Conservation (phyloP, 2,329 filamentous ascomycete species). For the Aspergillus candidus region DNA sequence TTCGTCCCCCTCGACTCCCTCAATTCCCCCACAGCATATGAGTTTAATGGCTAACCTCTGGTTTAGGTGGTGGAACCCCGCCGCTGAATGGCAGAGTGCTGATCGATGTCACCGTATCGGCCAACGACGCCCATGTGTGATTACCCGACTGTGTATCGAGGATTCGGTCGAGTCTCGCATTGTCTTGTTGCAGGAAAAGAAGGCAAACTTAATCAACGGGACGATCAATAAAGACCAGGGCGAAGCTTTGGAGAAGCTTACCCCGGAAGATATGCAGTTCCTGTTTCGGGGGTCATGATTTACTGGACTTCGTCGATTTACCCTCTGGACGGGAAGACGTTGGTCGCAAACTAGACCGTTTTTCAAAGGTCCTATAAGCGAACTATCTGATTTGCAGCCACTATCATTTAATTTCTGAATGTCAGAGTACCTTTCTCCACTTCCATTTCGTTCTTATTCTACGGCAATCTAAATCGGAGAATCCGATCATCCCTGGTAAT, state of each 20-base stretch:
- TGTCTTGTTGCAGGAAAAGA: constrained; percentile 95
- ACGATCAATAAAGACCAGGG: constrained; percentile 87
- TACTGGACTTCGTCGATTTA: no score
- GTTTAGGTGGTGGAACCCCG: constrained; percentile 94
- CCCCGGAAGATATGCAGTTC: constrained; percentile 89
- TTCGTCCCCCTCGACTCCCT: constrained; percentile 47
- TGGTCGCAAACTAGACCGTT: no score
- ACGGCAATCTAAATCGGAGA: no score
- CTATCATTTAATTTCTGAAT: no score
- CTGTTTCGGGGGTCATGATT: constrained; percentile 70
- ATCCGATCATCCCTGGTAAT: no score
- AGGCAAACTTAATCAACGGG: constrained; percentile 94
- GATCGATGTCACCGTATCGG: constrained; percentile 93
- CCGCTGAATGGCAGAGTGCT: constrained; percentile 97
- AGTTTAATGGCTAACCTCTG: constrained; percentile 15
- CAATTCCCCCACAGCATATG: neutral
- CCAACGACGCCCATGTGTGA: constrained; percentile 86
- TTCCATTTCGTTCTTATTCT: no score
- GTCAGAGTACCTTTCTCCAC: no score
- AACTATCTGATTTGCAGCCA: no score
- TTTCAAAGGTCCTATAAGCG: no score
- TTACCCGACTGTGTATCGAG: constrained; percentile 91
- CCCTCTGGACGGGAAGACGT: no score
- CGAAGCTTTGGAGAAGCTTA: constrained; percentile 83
- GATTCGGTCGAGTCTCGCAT: constrained; percentile 96